These are phyloP conservation scores for Eucalyptus leucophloia DNA, from an alignment of 345 rosid genomes.

Conservation along the genomic window DNA sequence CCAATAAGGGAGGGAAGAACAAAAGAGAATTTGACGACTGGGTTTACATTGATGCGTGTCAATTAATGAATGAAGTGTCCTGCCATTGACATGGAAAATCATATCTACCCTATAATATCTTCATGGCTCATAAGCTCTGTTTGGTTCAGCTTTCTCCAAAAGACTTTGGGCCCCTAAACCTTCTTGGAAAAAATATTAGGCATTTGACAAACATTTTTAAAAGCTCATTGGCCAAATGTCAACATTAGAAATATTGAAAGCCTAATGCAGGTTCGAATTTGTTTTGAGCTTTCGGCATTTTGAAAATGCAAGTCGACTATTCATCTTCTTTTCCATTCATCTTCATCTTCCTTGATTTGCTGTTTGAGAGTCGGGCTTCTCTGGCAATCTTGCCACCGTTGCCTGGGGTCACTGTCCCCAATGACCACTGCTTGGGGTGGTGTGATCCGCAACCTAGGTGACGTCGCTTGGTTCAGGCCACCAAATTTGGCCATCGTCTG, in stretches of 20 bases:
- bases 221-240: no score
- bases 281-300: no score
- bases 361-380: no score
- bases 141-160: accelerated
- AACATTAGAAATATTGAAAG: no score
- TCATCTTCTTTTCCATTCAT: no score
- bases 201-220: no score
- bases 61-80: neutral
- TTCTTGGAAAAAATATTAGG: no score
- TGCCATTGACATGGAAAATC: neutral
- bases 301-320: no score
- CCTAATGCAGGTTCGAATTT: accelerated
- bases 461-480: accelerated
- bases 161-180: no score
- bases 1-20: neutral
- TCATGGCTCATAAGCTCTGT: accelerated
- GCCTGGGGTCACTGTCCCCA: no score
- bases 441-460: accelerated
- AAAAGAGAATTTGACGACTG: neutral
- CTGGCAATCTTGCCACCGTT: accelerated
- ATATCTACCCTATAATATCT: neutral
- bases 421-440: no score
- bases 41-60: neutral
- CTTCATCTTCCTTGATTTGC: no score
- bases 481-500: accelerated